Evolutionary conservation across 106 monocot genomes (phyloP), one percentile per base, ranked within the genome.

Genomic region (Chionographis japonica): DNA sequence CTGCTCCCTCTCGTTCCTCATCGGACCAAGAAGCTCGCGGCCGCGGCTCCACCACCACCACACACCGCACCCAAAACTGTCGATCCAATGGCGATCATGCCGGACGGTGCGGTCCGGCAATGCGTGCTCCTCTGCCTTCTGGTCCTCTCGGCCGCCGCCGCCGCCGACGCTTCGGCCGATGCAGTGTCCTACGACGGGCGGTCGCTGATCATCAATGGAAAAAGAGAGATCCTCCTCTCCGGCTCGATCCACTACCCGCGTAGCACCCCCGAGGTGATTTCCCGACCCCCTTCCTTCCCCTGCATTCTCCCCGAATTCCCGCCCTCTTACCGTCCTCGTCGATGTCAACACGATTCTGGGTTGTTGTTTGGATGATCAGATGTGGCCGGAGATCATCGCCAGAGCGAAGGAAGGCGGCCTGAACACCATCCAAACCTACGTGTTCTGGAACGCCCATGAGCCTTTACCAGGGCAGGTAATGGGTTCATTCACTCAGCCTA

Each of bases 211-310:
- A 65, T 82, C 73, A 50, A 73, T 54, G 82, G 82, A 14, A 36
- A 52, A 20, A 62, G 77, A 56, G 50, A 63, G 49, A 56, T 82
- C 49, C 56, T 82, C 50, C 68, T 82, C 77, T 82, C 82, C 56
- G 82, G 82, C 39, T 77, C 82, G 51, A 77, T 82, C 16, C 82
- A 82, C 56, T 82, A 82, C 46, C 82, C 82, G 16, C 82, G 82
- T 20, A 76, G 76, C 73, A 77, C 82, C 7, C 77, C 82, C 1
- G 50, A 82, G 77, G 82, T 82, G 40, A 3, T 53, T 49, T 12
- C 4, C 51, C 20, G 11, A 3, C 6, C 19, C 43, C n/a, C 18
- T 8, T 50, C 19, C 2, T 50, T 18, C 18, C 13, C 41, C 14
- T n/a, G n/a, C n/a, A n/a, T n/a, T n/a, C n/a, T n/a, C n/a, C n/a